Percentiles rank a stretch among this genome's conserved stretches.
phyloP scores from a whole-genome alignment of 2,329 filamentous ascomycete species.

The Trichoderma cornu-damae region DNA sequence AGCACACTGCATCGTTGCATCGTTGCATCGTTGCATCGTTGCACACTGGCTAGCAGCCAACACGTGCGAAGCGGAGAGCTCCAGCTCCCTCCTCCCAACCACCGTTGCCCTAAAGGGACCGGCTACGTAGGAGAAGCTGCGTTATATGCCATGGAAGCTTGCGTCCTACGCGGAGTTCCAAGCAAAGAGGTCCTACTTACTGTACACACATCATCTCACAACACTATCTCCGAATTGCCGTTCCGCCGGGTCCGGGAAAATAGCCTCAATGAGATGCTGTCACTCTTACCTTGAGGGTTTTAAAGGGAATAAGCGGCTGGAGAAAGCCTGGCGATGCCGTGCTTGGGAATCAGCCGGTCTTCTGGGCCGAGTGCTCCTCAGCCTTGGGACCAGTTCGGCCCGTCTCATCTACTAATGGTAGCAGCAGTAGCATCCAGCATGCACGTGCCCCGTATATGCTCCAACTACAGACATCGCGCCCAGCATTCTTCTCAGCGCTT shows the following conservation, averaged over 20 bases:
- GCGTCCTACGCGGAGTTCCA: neutral
- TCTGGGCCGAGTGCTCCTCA: neutral
- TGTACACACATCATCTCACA: neutral
- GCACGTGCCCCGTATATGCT: neutral
- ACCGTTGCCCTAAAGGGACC: neutral
- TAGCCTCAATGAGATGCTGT: neutral
- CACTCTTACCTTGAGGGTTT: neutral
- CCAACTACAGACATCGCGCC: neutral
- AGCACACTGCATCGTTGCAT: slow-evolving; percentile 12
- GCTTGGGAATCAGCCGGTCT: neutral
- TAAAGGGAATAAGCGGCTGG: neutral
- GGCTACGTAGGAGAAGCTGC: no score
- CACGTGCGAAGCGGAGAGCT: slow-evolving; percentile 13
- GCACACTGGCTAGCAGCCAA: neutral
- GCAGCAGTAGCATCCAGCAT: neutral
- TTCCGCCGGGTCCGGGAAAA: neutral
- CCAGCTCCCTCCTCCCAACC: neutral
- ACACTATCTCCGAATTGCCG: neutral
- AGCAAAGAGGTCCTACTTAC: neutral
- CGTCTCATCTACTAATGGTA: no score
- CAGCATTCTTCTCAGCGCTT: neutral
- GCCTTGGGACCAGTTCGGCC: slow-evolving; percentile 15
- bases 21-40: slow-evolving; percentile 13
- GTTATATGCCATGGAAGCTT: neutral
- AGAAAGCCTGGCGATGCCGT: neutral